Conservation (phyloP, 768 basidiomycete species). For the Pleurotus salmoneostramineus region DNA sequence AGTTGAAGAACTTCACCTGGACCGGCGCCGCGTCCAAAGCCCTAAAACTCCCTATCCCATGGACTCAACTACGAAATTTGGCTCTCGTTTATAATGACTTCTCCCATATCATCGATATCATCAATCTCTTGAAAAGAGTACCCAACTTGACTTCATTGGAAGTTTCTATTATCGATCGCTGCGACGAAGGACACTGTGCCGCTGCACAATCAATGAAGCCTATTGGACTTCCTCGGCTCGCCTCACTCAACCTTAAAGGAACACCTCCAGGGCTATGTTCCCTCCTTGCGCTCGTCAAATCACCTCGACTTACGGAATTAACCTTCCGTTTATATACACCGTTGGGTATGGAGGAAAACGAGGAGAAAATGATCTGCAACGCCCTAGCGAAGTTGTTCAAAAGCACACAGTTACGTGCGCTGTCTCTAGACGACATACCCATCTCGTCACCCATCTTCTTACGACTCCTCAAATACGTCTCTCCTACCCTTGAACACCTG, state of each 20-base stretch:
- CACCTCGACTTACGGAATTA: background rate
- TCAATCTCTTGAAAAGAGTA: background rate
- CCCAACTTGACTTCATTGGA: background rate
- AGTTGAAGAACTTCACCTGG: background rate
- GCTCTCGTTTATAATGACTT: background rate
- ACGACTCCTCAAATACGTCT: background rate
- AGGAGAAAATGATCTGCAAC: background rate
- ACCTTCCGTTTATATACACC: background rate
- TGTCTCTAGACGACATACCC: background rate
- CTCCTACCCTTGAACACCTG: background rate
- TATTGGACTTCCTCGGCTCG: background rate
- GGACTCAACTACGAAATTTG: background rate
- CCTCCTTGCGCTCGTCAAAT: background rate
- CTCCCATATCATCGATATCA: background rate
- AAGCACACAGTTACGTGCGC: background rate
- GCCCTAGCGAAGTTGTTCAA: background rate
- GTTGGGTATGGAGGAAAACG: background rate
- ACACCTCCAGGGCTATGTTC: background rate
- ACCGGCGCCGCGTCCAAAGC: background rate
- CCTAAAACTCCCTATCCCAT: background rate
- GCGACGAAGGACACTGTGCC: background rate
- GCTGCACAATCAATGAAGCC: background rate
- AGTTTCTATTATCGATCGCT: background rate
- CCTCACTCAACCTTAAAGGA: background rate
- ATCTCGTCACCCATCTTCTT: background rate